A percentile compares a stretch with the other conserved stretches of the same genome.
These are phyloP conservation scores for Eucalyptus cladocalyx DNA, from an alignment of 345 rosid genomes.

Conservation along the genomic window DNA sequence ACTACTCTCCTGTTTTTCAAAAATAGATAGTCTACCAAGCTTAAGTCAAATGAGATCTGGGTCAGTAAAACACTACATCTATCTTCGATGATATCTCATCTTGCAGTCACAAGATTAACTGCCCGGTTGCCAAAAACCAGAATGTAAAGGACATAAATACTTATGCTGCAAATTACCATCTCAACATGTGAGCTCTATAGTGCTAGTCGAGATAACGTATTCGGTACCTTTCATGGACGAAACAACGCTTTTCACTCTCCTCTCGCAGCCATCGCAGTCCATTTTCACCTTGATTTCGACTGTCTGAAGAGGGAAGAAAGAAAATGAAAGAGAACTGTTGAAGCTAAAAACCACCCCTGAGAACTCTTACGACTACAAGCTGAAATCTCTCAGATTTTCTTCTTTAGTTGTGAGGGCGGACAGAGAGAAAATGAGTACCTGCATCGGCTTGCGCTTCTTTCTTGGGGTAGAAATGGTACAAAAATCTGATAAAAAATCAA, in stretches of 20 bases:
- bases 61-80: background rate
- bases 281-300: slow-evolving; percentile 48
- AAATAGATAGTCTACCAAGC: background rate
- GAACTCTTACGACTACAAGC: background rate
- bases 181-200: background rate
- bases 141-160: background rate
- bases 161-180: background rate
- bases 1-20: background rate
- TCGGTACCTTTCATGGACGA: slow-evolving; percentile 22
- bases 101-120: background rate
- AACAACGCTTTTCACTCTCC: slow-evolving; percentile 22
- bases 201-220: background rate
- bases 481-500: slow-evolving; percentile 18
- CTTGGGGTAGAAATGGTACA: background rate
- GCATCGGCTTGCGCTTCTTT: slow-evolving; percentile 30
- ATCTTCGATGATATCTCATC: background rate
- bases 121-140: background rate
- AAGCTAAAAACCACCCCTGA: background rate
- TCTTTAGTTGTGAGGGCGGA: background rate
- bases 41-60: background rate
- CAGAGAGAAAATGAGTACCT: background rate
- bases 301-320: slow-evolving; percentile 7
- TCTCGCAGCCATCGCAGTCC: slow-evolving; percentile 50
- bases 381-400: background rate
- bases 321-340: background rate